A percentile compares a stretch with the other conserved stretches of the same genome.
phyloP scores from a whole-genome alignment of 2,329 filamentous ascomycete species.

The Penicillium vulpinum region DNA sequence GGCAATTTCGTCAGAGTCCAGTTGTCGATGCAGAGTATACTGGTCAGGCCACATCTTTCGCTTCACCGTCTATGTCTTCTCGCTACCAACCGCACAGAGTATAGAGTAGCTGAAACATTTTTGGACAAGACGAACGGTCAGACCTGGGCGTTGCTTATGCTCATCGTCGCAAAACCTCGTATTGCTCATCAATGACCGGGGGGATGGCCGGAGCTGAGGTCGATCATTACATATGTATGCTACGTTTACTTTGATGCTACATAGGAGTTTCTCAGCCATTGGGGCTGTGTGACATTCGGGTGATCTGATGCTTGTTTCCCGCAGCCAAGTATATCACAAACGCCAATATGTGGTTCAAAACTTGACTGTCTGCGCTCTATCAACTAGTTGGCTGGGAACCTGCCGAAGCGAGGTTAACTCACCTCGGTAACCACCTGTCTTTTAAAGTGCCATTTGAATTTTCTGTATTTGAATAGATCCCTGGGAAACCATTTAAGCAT shows the following conservation, averaged over 20 bases:
- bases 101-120: conserved; percentile 9
- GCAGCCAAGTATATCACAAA: conserved; percentile 11
- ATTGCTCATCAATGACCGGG: not conserved
- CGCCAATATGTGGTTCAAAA: conserved; percentile 10
- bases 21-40: not conserved
- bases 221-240: not conserved
- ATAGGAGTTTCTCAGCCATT: not conserved
- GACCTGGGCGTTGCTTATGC: not conserved
- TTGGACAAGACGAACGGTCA: not conserved
- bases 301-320: conserved; percentile 15
- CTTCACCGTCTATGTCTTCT: not conserved
- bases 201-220: not conserved
- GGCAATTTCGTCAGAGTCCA: not conserved
- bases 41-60: conserved; percentile 1
- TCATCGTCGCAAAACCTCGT: not conserved
- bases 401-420: not conserved
- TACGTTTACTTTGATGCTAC: not conserved
- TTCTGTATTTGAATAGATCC: not conserved
- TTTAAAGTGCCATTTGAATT: not conserved
- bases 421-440: not conserved
- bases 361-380: not conserved
- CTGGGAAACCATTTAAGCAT: not conserved
- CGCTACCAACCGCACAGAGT: not conserved
- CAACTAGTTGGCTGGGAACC: not conserved
- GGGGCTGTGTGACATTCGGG: conserved; percentile 11